phyloP scores from a whole-genome alignment of 208 protist genomes.

The Trichomonas gallinae region DNA sequence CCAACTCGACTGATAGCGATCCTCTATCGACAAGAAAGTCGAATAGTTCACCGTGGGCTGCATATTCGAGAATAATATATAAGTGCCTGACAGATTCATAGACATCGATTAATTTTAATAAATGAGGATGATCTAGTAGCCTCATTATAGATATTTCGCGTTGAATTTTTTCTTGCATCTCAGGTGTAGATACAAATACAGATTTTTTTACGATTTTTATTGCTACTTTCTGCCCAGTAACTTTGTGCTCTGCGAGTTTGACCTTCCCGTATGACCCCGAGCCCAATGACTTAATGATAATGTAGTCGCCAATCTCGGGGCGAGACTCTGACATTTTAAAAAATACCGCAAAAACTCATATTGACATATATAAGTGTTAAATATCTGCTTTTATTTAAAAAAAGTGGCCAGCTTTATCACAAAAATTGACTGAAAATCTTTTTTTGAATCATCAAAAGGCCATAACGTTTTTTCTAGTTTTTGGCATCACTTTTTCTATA shows the following conservation, averaged over 20 bases:
- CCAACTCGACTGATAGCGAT: not conserved
- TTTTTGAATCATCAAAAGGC: not conserved
- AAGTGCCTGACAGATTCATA: not conserved
- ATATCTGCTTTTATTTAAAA: not conserved
- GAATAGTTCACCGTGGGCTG: not conserved
- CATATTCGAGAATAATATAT: conserved; percentile 13
- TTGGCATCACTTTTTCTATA: too few species aligned
- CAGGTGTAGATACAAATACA: not conserved
- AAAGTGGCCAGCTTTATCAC: not conserved
- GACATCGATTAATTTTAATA: not conserved
- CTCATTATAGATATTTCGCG: conserved; percentile 1
- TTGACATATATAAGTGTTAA: too few species aligned
- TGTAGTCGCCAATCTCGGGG: not conserved
- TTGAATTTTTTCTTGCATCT: not conserved
- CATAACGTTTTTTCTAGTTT: too few species aligned
- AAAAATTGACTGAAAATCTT: not conserved
- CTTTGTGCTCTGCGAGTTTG: not conserved
- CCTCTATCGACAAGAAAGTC: not conserved
- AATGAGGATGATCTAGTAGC: not conserved
- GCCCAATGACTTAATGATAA: not conserved
- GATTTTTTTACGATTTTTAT: conserved; percentile 15
- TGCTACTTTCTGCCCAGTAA: not conserved
- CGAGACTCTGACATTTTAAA: not conserved
- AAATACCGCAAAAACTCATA: not conserved
- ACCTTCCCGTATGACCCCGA: not conserved